These are phyloP conservation scores for button mushroom (Agaricus bisporus) DNA, from an alignment of 768 basidiomycete species.

Conservation along the genomic window DNA sequence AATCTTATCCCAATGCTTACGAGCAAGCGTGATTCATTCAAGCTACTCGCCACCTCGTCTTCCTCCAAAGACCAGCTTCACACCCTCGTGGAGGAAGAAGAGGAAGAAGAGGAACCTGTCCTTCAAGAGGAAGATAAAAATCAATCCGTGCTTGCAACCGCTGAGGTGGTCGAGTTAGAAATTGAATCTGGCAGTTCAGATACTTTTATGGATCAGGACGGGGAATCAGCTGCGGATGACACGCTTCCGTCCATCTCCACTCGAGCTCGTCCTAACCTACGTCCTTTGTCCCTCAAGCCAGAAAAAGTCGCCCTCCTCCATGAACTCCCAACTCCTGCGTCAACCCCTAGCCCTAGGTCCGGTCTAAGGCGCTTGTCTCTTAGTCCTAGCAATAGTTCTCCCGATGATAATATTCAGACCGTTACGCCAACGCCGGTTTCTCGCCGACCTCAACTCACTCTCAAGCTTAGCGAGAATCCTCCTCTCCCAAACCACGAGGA, in stretches of 20 bases:
- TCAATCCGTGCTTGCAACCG: constrained; percentile 7
- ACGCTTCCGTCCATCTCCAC: constrained; percentile 30
- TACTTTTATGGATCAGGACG: constrained; percentile 13
- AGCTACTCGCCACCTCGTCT: constrained; percentile 52
- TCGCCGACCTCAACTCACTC: constrained; percentile 32
- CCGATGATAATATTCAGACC: constrained; percentile 23
- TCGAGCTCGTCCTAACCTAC: constrained; percentile 64
- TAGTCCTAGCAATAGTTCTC: constrained; percentile 17
- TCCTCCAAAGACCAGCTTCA: constrained; percentile 71
- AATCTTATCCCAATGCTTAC: constrained; percentile 32
- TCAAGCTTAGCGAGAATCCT: constrained; percentile 27
- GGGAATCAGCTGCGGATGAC: constrained; percentile 20
- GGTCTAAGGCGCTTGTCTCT: constrained; percentile 52
- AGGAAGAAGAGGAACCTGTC: constrained; percentile 68
- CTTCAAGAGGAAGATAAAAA: constrained; percentile 18
- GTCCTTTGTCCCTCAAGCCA: constrained; percentile 65
- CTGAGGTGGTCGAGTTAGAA: not conserved
- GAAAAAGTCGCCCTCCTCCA: constrained; percentile 35
- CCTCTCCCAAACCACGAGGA: constrained; percentile 18
- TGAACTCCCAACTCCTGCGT: constrained; percentile 47
- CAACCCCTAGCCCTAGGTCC: constrained; percentile 42
- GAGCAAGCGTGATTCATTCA: constrained; percentile 79
- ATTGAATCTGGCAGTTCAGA: not conserved
- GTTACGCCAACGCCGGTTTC: constrained; percentile 6
- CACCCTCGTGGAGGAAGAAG: constrained; percentile 81